Conservation (phyloP, 257 asterid species). For the Solanum peruvianum region DNA sequence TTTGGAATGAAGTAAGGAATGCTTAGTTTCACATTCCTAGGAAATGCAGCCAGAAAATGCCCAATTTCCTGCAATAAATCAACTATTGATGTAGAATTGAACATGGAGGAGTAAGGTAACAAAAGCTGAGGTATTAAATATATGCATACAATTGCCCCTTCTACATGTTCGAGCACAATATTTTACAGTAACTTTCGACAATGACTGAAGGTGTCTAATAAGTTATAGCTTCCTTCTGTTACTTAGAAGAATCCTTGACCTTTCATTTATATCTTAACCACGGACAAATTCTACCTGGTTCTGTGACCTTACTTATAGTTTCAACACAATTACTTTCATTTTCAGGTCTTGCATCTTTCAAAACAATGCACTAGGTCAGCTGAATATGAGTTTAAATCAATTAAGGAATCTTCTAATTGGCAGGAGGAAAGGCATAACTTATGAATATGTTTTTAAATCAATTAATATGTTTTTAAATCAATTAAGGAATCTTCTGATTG, state of each 20-base stretch:
- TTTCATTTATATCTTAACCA: background rate
- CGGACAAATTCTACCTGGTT: background rate
- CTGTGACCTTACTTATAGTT: background rate
- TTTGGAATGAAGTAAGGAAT: slow-evolving; percentile 91
- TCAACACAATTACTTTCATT: background rate
- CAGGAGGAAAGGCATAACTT: background rate
- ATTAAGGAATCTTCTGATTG: background rate
- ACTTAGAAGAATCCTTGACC: background rate
- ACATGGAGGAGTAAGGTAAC: background rate
- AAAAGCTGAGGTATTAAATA: background rate
- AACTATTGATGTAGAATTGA: slow-evolving; percentile 24
- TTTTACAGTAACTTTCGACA: background rate
- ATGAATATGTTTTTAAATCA: background rate
- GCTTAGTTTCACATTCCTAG: slow-evolving; percentile 77
- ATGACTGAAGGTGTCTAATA: background rate
- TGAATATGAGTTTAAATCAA: background rate
- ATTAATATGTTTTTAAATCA: background rate
- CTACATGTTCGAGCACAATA: background rate
- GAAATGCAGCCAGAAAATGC: slow-evolving; percentile 83
- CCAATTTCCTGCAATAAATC: slow-evolving; percentile 85
- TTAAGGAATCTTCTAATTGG: background rate
- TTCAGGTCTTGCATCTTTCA: background rate
- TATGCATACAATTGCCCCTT: background rate
- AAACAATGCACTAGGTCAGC: background rate
- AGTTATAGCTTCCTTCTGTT: background rate